These are phyloP conservation scores for Trichophyton equinum DNA, from an alignment of 2,329 filamentous ascomycete species.

Conservation along the genomic window DNA sequence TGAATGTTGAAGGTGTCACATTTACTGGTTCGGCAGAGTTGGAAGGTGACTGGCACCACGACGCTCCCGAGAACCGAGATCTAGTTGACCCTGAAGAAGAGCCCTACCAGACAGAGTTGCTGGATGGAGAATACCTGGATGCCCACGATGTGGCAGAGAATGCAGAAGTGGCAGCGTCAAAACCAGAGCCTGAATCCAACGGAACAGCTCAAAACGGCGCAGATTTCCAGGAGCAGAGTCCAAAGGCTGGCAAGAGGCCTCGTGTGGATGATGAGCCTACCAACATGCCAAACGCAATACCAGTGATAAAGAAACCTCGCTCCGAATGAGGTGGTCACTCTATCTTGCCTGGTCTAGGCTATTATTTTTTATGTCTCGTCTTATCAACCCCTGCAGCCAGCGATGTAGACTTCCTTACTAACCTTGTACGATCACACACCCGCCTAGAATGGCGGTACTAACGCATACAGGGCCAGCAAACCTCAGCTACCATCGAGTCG, in stretches of 20 bases:
- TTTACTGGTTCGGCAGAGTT: neutral
- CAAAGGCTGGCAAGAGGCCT: conserved; percentile 11
- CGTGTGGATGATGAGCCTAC: conserved; percentile 10
- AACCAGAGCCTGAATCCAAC: neutral
- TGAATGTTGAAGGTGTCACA: neutral
- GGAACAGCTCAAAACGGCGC: conserved; percentile 13
- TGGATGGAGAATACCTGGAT: conserved; percentile 11
- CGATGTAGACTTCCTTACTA: neutral
- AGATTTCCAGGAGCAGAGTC: conserved; percentile 18
- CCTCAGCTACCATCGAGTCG: neutral
- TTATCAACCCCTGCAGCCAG: neutral
- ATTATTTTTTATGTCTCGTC: too few relatives aligned
- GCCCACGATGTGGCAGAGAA: conserved; percentile 19
- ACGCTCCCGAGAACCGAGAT: conserved; percentile 3
- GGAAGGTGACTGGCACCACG: neutral
- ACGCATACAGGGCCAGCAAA: neutral
- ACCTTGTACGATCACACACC: neutral
- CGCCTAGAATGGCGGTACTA: neutral
- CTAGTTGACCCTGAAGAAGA: neutral
- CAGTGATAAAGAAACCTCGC: conserved; percentile 11
- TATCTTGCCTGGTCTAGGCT: neutral
- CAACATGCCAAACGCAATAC: conserved; percentile 1
- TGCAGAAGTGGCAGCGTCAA: conserved; percentile 27
- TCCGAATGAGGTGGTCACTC: conserved; percentile 6
- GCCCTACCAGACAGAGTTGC: conserved; percentile 12